Conservation (phyloP, 2,329 filamentous ascomycete species). For the Claviceps paspali region DNA sequence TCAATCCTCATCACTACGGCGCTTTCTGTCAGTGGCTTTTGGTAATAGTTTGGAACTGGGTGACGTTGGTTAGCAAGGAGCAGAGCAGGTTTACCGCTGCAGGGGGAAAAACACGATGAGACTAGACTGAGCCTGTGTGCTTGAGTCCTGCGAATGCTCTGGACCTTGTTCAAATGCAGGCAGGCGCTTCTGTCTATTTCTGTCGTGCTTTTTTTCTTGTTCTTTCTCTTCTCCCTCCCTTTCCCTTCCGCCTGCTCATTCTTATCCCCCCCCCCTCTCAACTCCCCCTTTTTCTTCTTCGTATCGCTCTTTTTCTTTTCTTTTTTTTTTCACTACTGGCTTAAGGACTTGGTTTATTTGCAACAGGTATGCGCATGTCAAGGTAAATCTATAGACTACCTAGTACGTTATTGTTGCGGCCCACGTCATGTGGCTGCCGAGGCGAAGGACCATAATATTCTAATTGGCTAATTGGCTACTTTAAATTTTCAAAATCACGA, state of each 20-base stretch:
- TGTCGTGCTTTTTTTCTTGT: too few relatives aligned
- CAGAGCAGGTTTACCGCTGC: background rate
- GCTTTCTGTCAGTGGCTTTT: background rate
- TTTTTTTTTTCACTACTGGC: background rate
- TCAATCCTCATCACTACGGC: too few relatives aligned
- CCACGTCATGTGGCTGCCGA: background rate
- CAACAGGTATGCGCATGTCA: background rate
- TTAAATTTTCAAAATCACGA: too few relatives aligned
- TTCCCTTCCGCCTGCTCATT: too few relatives aligned
- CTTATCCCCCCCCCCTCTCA: too few relatives aligned
- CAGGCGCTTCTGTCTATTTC: too few relatives aligned
- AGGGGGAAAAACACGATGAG: background rate
- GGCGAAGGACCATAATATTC: conserved; percentile 3
- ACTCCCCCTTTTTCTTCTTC: too few relatives aligned
- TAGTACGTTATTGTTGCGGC: background rate
- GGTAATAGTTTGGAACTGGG: conserved; percentile 1
- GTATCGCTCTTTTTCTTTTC: background rate
- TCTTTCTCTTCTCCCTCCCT: background rate
- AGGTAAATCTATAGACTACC: conserved; percentile 1
- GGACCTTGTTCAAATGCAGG: background rate
- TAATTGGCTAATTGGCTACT: conserved; percentile 5
- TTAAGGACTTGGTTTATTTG: background rate
- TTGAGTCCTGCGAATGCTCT: background rate
- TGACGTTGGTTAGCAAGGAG: background rate
- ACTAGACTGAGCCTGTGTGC: conserved; percentile 1